Conservation (phyloP, 352 stramenopile genomes). For the Halophytophthora polymorphica region DNA sequence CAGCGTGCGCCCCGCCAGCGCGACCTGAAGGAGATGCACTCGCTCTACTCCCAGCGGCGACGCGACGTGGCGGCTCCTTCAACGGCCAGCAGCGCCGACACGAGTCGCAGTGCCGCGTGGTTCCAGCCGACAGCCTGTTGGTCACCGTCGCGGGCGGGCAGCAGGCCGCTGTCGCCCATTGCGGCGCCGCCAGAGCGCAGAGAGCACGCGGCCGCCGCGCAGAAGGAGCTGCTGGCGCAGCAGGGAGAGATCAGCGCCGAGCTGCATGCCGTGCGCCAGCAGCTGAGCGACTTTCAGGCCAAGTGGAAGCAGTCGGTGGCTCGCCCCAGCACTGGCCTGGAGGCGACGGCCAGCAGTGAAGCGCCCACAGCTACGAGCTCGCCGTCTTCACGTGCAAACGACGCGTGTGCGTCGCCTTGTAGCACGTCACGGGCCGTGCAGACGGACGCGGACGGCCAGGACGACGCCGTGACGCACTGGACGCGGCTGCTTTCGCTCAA, state of each 20-base stretch:
- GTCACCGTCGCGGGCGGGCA: constrained; percentile 10
- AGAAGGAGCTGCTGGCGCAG: constrained; percentile 22
- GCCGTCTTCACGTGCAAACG: constrained; percentile 15
- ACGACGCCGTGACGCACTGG: constrained; percentile 43
- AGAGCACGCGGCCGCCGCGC: constrained; percentile 2
- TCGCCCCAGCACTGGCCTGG: neutral
- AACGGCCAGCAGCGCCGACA: constrained; percentile 1
- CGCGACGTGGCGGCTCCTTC: constrained; percentile 16
- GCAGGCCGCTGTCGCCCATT: constrained; percentile 6
- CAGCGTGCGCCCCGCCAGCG: constrained; percentile 11
- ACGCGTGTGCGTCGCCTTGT: no score
- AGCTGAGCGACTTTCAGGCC: constrained; percentile 45
- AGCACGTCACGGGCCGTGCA: no score
- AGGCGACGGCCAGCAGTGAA: constrained; percentile 3
- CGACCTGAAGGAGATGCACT: constrained; percentile 28
- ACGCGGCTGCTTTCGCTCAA: constrained; percentile 43
- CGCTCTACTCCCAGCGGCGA: constrained; percentile 28
- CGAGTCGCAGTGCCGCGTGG: constrained; percentile 14
- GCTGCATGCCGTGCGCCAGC: constrained; percentile 38
- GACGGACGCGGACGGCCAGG: constrained; percentile 21
- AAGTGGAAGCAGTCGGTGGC: constrained; percentile 28
- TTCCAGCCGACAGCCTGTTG: constrained; percentile 12
- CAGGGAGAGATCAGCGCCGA: constrained; percentile 36
- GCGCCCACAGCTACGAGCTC: constrained; percentile 18
- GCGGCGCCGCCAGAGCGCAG: neutral